These are phyloP conservation scores for Castanea sativa DNA, from an alignment of 306 rosid genomes.

Conservation along the genomic window DNA sequence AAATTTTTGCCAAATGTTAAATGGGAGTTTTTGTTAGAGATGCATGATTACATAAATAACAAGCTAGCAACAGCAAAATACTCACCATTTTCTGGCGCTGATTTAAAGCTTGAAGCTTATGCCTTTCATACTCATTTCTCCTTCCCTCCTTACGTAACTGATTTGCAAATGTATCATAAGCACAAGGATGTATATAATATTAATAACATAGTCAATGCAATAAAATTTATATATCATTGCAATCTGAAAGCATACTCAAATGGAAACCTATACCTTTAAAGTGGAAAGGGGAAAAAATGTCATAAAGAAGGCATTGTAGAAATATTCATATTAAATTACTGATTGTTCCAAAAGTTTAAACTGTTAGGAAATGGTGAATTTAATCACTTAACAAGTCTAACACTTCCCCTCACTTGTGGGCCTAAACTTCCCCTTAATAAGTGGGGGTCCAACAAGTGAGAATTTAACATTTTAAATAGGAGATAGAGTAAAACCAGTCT, in stretches of 20 bases:
- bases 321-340: neutral
- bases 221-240: conserved; percentile 1
- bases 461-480: no score
- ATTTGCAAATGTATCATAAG: conserved; percentile 24
- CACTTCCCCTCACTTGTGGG: no score
- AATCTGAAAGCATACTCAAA: conserved; percentile 13
- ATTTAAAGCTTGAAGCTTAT: conserved; percentile 95
- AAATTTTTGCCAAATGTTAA: neutral
- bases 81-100: conserved; percentile 98
- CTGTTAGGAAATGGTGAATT: no score
- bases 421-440: no score
- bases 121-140: conserved; percentile 98
- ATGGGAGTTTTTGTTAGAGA: neutral
- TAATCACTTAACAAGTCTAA: no score
- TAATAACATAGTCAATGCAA: neutral
- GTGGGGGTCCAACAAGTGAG: no score
- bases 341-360: no score
- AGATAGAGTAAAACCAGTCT: no score
- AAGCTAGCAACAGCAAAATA: conserved; percentile 19
- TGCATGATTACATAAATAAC: conserved; percentile 18
- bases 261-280: neutral
- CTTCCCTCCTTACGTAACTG: conserved; percentile 97
- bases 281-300: neutral
- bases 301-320: neutral
- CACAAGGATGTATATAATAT: conserved; percentile 20